Evolutionary conservation across 768 basidiomycete species (phyloP), one percentile per base, ranked within the genome.

Genomic region (Erythrobasidium yunnanense): DNA sequence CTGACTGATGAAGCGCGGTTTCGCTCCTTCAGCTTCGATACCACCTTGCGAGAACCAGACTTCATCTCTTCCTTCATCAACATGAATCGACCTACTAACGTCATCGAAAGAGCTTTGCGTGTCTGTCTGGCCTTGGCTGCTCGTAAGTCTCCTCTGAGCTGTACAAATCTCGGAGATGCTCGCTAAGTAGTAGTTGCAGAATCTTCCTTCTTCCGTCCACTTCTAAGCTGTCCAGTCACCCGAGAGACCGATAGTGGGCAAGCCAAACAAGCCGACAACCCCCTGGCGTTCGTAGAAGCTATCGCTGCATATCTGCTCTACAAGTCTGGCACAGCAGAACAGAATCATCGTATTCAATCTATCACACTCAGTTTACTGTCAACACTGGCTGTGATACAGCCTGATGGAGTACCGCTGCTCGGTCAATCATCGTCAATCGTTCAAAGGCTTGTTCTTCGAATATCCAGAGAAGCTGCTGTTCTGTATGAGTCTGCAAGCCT

Each of bases 241-340:
- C 11, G 56, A 58, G n/a, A 42, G 45, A 42, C 54, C 25, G 53
- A 8, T 22, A 27, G 30, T 33, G 22, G 27, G 22, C 54, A 6
- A 34, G 30, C 17, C 30, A 18, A 35, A 22, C 23, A 18, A 17
- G 42, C 27, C 54, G 8, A 30, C 4, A 22, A 4, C 56, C 5
- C 5, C 38, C 35, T 58, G 18, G 18, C 56, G 13, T 58, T 58
- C 38, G 30, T 58, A 18, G 56, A 58, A 27, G 34, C 34, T 3
- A 20, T 42, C n/a, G 56, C 56, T 13, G 38, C 38, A 7, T 58
- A 45, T 42, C 56, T 58, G 20, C 20, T 38, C 4, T 58, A 58
- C 42, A 13, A 42, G 13, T n/a, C 17, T 7, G 56, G 32, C 7
- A 13, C 34, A 30, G 17, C 30, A 32, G 38, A 8, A n/a, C 38